Conservation (phyloP, 2,329 filamentous ascomycete genomes). For the Aspergillus candidus region DNA sequence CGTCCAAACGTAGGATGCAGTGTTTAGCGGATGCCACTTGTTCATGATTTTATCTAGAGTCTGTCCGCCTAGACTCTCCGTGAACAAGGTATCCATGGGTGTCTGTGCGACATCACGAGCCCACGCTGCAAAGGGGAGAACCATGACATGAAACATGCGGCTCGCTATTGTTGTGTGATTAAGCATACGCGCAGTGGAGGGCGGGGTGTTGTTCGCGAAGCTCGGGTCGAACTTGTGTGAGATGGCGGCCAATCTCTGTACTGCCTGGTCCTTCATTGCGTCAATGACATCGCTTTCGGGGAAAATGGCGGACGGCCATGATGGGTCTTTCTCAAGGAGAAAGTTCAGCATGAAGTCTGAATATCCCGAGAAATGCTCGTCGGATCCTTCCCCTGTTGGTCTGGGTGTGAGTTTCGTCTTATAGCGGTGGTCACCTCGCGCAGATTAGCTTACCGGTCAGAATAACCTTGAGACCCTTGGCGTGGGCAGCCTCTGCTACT, state of each 20-base stretch:
- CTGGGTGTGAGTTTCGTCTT: background rate
- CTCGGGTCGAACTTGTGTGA: conserved; percentile 1
- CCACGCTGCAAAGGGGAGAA: conserved; percentile 17
- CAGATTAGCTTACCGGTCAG: conserved; percentile 37
- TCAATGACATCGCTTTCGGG: too few species aligned
- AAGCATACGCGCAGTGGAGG: background rate
- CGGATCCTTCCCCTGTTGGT: conserved; percentile 42
- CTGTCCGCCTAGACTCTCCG: conserved; percentile 20
- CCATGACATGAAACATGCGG: background rate
- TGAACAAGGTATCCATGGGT: conserved; percentile 10
- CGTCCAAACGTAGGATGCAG: conserved; percentile 34
- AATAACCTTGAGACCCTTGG: conserved; percentile 49
- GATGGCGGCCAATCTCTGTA: conserved; percentile 8
- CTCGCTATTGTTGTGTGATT: background rate
- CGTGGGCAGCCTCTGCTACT: conserved; percentile 42
- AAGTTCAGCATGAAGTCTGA: conserved; percentile 42
- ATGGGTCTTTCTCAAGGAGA: conserved; percentile 44
- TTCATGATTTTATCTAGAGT: conserved; percentile 23
- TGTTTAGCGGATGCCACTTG: conserved; percentile 39
- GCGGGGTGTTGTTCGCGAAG: background rate
- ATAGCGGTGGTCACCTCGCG: background rate
- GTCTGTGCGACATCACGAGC: background rate
- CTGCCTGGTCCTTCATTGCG: too few species aligned
- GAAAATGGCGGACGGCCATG: conserved; percentile 24
- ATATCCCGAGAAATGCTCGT: conserved; percentile 53